phyloP scores from a whole-genome alignment of 192 early-diverging fungal species.

The Rhizoclosmatium sp. region DNA sequence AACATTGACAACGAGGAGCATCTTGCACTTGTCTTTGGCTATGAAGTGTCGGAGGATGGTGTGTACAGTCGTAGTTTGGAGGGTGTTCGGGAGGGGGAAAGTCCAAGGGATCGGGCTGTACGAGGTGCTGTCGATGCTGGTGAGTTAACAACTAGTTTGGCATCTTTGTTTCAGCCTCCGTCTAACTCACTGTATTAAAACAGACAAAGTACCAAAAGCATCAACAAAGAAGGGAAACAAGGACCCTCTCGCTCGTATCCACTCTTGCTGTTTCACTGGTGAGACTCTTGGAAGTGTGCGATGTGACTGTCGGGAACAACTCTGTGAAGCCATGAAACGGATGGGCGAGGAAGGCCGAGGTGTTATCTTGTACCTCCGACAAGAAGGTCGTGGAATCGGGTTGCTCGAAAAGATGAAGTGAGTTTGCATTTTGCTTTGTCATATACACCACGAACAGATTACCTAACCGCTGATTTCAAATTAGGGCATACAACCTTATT shows the following conservation, averaged over 20 bases:
- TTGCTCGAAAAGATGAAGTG: conserved; percentile 89
- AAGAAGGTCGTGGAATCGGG: conserved; percentile 96
- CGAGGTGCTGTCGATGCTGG: conserved; percentile 72
- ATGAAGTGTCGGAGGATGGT: not conserved
- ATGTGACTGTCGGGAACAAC: conserved; percentile 79
- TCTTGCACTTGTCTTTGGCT: conserved; percentile 90
- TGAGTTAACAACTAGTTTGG: not conserved
- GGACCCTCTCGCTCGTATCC: conserved; percentile 85
- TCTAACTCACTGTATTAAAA: not conserved
- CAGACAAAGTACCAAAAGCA: conserved; percentile 72
- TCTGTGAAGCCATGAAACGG: conserved; percentile 38
- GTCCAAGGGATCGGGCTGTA: conserved; percentile 76
- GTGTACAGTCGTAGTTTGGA: conserved; percentile 76
- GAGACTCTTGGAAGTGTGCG: conserved; percentile 89
- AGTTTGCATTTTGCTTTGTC: conserved; percentile 29
- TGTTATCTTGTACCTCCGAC: conserved; percentile 91
- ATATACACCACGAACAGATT: not conserved
- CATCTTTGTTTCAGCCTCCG: not conserved
- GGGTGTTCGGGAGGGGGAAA: conserved; percentile 69
- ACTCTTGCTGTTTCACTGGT: conserved; percentile 97
- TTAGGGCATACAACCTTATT: conserved; percentile 93
- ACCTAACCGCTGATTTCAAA: not conserved
- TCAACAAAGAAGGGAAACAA: conserved; percentile 58
- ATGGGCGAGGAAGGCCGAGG: conserved; percentile 86
- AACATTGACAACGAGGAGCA: conserved; percentile 88